Evolutionary conservation across 306 rosid species (phyloP).

Genomic region (Hippophae tibetana): DNA sequence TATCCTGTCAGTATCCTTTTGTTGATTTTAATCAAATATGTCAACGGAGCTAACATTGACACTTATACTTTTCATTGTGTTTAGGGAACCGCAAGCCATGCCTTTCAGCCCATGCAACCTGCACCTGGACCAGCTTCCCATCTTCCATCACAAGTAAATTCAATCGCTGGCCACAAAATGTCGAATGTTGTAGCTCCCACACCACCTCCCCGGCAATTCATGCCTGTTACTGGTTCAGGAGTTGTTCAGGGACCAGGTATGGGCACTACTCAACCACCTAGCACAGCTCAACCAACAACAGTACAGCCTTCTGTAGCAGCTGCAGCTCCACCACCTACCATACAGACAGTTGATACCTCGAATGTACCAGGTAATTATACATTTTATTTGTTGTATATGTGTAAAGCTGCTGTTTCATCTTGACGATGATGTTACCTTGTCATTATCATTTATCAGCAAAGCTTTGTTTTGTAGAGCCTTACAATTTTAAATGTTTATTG

Average conservation of each 20-base stretch:
- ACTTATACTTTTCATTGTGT: constrained; percentile 21
- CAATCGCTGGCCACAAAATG: constrained; percentile 36
- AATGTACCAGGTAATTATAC: constrained; percentile 77
- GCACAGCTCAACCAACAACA: constrained; percentile 55
- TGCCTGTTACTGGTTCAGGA: constrained; percentile 56
- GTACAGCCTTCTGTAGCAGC: constrained; percentile 42
- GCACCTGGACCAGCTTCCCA: constrained; percentile 24
- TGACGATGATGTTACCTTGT: too few species aligned
- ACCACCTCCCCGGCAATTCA: constrained; percentile 51
- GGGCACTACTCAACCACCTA: constrained; percentile 67
- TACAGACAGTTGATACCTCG: constrained; percentile 84
- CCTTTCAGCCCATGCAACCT: constrained; percentile 43
- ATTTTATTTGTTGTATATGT: too few species aligned
- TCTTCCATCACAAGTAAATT: constrained; percentile 36
- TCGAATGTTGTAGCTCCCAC: constrained; percentile 46
- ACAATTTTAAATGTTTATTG: too few species aligned
- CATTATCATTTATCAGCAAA: too few species aligned
- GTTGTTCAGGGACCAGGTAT: constrained; percentile 55
- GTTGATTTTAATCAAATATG: constrained; percentile 6
- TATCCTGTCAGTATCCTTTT: constrained; percentile 55
- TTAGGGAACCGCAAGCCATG: constrained; percentile 43
- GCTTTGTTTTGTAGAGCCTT: too few species aligned
- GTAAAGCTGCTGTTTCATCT: too few species aligned
- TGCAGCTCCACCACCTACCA: constrained; percentile 72
- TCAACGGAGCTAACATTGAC: constrained; percentile 4